Evolutionary conservation across 768 basidiomycete species (phyloP).

Genomic region (Cubamyces lactineus): DNA sequence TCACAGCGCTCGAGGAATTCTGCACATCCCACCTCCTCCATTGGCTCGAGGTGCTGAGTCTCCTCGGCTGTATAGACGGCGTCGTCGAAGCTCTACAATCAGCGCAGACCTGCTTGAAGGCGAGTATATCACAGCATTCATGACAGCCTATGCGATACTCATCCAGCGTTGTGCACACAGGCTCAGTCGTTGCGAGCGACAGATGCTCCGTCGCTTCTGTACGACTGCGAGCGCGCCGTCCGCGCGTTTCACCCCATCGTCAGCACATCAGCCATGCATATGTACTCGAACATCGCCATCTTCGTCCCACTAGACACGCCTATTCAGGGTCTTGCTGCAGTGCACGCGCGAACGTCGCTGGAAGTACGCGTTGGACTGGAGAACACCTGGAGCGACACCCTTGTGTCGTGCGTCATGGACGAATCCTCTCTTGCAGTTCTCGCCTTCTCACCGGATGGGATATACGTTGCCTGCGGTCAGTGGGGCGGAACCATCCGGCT

Average conservation of each 20-base stretch:
- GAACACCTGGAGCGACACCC: background rate
- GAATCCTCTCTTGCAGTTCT: background rate
- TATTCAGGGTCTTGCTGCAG: background rate
- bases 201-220: background rate
- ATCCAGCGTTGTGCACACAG: background rate
- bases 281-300: constrained; percentile 15
- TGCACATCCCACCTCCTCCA: constrained; percentile 25
- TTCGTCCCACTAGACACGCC: background rate
- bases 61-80: background rate
- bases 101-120: background rate
- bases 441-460: constrained; percentile 13
- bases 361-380: background rate
- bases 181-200: background rate
- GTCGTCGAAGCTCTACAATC: constrained; percentile 1
- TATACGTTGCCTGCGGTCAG: background rate
- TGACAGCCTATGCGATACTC: background rate
- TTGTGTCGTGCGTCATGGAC: background rate
- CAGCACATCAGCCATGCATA: constrained; percentile 21
- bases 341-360: background rate
- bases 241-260: constrained; percentile 20
- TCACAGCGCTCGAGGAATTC: constrained; percentile 9
- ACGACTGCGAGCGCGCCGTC: constrained; percentile 16
- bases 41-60: constrained; percentile 29
- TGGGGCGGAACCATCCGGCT: constrained; percentile 4
- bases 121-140: background rate